These are phyloP conservation scores for Artomyces pyxidatus DNA, from an alignment of 768 basidiomycete genomes.

Conservation along the genomic window DNA sequence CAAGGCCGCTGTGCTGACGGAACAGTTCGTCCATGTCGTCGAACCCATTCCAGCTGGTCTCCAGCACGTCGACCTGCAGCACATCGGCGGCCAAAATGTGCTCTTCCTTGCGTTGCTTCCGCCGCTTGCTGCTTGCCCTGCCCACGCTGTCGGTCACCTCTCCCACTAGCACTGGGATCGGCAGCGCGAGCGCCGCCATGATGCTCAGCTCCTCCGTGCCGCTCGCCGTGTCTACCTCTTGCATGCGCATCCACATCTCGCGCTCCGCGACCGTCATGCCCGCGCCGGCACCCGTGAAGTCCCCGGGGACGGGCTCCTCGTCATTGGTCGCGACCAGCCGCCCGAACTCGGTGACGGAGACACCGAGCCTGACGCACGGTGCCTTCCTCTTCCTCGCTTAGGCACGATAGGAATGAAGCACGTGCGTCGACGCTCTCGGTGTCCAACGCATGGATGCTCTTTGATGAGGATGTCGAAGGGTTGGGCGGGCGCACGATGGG, in stretches of 20 bases:
- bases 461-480: slow-evolving; percentile 9
- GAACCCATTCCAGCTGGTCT: slow-evolving; percentile 11
- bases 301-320: too few species aligned
- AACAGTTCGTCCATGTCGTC: slow-evolving; percentile 14
- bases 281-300: background rate
- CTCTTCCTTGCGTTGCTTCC: background rate
- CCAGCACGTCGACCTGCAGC: slow-evolving; percentile 2
- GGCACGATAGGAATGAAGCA: slow-evolving; percentile 7
- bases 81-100: background rate
- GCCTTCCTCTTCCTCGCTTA: background rate
- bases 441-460: background rate
- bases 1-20: slow-evolving; percentile 2
- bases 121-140: background rate
- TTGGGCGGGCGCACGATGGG: slow-evolving; percentile 1
- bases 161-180: slow-evolving; percentile 14
- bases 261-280: background rate
- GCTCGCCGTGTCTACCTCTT: background rate
- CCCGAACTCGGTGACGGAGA: background rate
- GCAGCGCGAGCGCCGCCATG: slow-evolving; percentile 12
- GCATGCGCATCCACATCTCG: background rate
- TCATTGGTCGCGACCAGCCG: background rate
- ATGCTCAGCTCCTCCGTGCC: slow-evolving; percentile 5
- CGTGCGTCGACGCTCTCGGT: background rate
- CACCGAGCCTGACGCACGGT: background rate
- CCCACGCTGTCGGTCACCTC: background rate